Percentiles rank a stretch among this genome's conserved stretches.
Conservation (phyloP, 2,329 filamentous ascomycete genomes). For the Hyphodiscus sp. region DNA sequence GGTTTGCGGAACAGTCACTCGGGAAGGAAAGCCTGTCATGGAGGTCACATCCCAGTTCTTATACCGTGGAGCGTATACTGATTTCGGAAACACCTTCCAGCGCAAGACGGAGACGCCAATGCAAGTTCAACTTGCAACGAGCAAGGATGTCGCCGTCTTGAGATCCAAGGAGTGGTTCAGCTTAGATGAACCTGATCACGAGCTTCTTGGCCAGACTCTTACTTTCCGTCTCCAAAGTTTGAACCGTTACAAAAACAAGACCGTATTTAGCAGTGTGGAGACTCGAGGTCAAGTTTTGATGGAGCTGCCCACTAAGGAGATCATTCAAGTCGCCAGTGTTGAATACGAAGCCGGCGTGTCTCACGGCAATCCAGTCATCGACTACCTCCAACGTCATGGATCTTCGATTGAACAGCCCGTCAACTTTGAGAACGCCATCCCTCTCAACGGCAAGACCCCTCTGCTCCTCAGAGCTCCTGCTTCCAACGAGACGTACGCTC, state of each 20-base stretch:
- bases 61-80: conserved; percentile 86
- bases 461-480: conserved; percentile 84
- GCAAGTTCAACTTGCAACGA: conserved; percentile 80
- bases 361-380: conserved; percentile 92
- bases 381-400: conserved; percentile 89
- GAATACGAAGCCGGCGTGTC: conserved; percentile 90
- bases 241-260: conserved; percentile 90
- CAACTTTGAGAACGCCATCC: conserved; percentile 95
- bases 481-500: conserved; percentile 96
- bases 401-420: conserved; percentile 92
- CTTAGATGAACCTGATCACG: conserved; percentile 74
- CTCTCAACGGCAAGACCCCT: conserved; percentile 85
- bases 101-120: conserved; percentile 94
- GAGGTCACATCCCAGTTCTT: conserved; percentile 98
- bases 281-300: conserved; percentile 88
- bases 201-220: conserved; percentile 86
- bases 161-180: conserved; percentile 98
- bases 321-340: conserved; percentile 95
- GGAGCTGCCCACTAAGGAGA: conserved; percentile 92
- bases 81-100: conserved; percentile 98
- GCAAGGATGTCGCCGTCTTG: conserved; percentile 87
- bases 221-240: conserved; percentile 94
- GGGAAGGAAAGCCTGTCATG: conserved; percentile 83
- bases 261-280: conserved; percentile 83
- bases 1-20: conserved; percentile 92